Percentiles rank a stretch among this genome's conserved stretches.
Conservation (phyloP, 148 eudicot species). For the Rhododendron williamsianum region DNA sequence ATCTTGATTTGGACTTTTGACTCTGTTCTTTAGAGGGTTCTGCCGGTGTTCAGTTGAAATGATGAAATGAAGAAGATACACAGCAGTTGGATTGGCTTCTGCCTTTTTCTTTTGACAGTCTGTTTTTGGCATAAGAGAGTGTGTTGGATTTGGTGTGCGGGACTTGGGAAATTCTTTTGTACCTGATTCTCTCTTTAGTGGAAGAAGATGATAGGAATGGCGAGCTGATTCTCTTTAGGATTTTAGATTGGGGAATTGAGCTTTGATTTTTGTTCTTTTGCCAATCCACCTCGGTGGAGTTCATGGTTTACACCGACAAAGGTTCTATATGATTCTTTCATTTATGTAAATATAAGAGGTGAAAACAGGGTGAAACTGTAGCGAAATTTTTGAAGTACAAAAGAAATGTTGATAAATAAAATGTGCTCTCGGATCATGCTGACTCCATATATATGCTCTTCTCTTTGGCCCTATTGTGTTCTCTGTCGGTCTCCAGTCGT, state of each 20-base stretch:
- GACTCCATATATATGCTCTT: background rate
- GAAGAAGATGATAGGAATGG: background rate
- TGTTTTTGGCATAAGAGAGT: background rate
- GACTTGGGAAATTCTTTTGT: background rate
- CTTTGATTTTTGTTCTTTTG: background rate
- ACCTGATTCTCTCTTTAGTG: background rate
- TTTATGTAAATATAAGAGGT: background rate
- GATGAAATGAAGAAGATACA: background rate
- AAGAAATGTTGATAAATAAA: background rate
- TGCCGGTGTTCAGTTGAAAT: background rate
- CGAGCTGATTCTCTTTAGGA: slow-evolving; percentile 7
- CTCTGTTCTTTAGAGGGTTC: background rate
- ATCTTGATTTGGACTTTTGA: slow-evolving; percentile 11
- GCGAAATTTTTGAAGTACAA: background rate
- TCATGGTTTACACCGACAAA: background rate
- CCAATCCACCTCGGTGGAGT: background rate
- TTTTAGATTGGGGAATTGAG: slow-evolving; percentile 10
- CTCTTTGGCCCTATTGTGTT: background rate
- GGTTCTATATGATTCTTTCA: background rate
- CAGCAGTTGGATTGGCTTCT: background rate
- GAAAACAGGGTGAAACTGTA: background rate
- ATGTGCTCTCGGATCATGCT: background rate
- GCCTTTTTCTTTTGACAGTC: background rate
- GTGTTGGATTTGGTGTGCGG: background rate
- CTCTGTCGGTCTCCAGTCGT: background rate